Conservation (phyloP, 2,329 filamentous ascomycete species). For the Berkeleyomyces rouxiae region DNA sequence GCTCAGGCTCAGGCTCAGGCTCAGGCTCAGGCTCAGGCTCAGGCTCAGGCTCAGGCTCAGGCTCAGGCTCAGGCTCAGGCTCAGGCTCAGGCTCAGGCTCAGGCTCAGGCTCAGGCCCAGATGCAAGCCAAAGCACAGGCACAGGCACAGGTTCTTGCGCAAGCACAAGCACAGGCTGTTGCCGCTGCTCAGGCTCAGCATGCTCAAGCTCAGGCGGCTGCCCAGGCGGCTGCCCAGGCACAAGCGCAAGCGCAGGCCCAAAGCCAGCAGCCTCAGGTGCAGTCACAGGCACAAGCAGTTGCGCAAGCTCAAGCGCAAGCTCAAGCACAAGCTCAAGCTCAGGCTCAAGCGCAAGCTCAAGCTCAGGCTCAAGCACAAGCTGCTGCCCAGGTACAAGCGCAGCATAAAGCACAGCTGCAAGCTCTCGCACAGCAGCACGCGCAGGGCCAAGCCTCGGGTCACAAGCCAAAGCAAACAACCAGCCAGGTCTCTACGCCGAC, state of each 20-base stretch:
- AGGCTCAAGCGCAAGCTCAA: constrained; percentile 14
- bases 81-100: constrained; percentile 18
- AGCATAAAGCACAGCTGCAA: constrained; percentile 14
- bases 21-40: constrained; percentile 17
- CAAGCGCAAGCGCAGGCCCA: constrained; percentile 16
- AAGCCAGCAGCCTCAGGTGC: constrained; percentile 16
- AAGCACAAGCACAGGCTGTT: constrained; percentile 6
- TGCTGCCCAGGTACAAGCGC: constrained; percentile 11
- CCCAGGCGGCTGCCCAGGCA: too few relatives aligned
- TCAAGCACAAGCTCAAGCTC: constrained; percentile 4
- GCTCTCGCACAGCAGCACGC: constrained; percentile 14
- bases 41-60: constrained; percentile 22
- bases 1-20: constrained; percentile 15
- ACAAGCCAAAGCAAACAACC: not conserved
- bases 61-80: constrained; percentile 16
- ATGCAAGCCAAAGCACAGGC: constrained; percentile 4
- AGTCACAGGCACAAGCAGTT: constrained; percentile 17
- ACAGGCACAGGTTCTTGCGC: constrained; percentile 4
- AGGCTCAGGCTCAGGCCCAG: constrained; percentile 13
- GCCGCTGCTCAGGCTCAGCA: constrained; percentile 28
- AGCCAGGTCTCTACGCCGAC: not conserved
- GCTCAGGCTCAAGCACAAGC: constrained; percentile 9
- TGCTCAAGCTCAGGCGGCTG: constrained; percentile 38
- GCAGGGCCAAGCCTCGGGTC: constrained; percentile 5
- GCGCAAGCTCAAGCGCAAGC: constrained; percentile 18